Conservation (phyloP, 1,139 yeast genomes). For the Lodderomyces jiufengensis region DNA sequence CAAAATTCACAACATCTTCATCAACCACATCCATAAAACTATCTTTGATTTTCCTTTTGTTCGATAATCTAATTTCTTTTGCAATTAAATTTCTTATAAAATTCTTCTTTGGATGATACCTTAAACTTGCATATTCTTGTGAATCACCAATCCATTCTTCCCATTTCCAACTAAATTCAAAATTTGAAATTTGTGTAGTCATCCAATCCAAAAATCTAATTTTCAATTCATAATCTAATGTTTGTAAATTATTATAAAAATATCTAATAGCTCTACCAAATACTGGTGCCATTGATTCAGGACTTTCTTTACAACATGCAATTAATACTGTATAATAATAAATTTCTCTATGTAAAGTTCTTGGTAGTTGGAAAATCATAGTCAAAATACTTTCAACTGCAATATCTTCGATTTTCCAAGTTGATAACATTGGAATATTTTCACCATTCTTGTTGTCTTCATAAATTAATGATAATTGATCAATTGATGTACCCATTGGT, state of each 20-base stretch:
- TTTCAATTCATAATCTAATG: slow-evolving; percentile 72
- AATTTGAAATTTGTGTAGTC: slow-evolving; percentile 87
- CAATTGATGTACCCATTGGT: slow-evolving; percentile 80
- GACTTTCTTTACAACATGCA: slow-evolving; percentile 83
- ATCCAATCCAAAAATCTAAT: slow-evolving; percentile 86
- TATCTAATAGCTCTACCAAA: slow-evolving; percentile 91
- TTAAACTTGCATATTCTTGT: slow-evolving; percentile 24
- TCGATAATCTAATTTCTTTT: slow-evolving; percentile 78
- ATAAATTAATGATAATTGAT: slow-evolving; percentile 48
- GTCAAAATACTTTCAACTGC: slow-evolving; percentile 81
- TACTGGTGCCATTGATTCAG: slow-evolving; percentile 91
- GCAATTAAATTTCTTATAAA: slow-evolving; percentile 77
- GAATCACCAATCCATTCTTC: slow-evolving; percentile 81
- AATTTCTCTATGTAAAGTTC: slow-evolving; percentile 60
- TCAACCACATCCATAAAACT: slow-evolving; percentile 57
- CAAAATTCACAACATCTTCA: slow-evolving; percentile 24
- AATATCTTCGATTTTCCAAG: slow-evolving; percentile 91
- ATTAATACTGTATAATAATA: slow-evolving; percentile 86
- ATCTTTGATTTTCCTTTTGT: slow-evolving; percentile 63
- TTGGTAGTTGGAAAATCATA: slow-evolving; percentile 73
- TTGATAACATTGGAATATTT: slow-evolving; percentile 48
- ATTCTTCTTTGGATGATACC: slow-evolving; percentile 68
- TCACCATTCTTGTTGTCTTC: slow-evolving; percentile 40
- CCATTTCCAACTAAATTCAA: slow-evolving; percentile 98
- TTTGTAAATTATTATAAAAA: slow-evolving; percentile 64